Evolutionary conservation across 208 protist species (phyloP).

Genomic region (Leptomonas pyrrhocoris): DNA sequence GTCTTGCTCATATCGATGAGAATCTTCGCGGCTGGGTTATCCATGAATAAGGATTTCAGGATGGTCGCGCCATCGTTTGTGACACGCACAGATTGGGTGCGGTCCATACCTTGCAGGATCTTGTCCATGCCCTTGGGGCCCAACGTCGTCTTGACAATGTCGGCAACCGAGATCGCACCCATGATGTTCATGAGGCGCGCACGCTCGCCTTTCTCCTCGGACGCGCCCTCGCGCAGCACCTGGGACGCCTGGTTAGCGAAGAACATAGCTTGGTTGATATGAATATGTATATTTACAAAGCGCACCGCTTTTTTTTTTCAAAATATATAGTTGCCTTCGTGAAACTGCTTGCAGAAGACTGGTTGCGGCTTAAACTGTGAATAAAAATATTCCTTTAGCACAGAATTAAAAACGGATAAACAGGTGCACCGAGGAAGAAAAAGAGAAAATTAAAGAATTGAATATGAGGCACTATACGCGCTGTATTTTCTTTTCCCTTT

Average conservation of each 20-base stretch:
- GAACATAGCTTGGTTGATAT: conserved; percentile 47
- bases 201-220: conserved; percentile 93
- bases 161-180: conserved; percentile 90
- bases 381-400: neutral
- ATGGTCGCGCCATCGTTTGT: conserved; percentile 99
- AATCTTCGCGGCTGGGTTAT: conserved; percentile 99
- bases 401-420: neutral
- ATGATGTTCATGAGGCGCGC: conserved; percentile 93
- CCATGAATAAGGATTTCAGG: conserved; percentile 97
- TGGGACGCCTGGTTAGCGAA: conserved; percentile 83
- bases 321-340: too few relatives aligned
- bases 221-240: conserved; percentile 84
- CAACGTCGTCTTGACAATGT: conserved; percentile 99
- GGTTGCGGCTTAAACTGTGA: too few relatives aligned
- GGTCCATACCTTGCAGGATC: conserved; percentile 90
- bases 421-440: neutral
- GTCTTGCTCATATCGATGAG: conserved; percentile 99
- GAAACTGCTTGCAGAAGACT: too few relatives aligned
- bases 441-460: conserved; percentile 21
- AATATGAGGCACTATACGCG: too few relatives aligned
- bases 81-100: conserved; percentile 91
- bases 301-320: neutral
- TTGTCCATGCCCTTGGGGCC: conserved; percentile 99
- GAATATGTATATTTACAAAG: neutral
- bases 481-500: too few relatives aligned